Percentiles rank a stretch among this genome's conserved stretches.
phyloP scores from a whole-genome alignment of 345 rosid genomes.

The Aquilaria malaccensis region DNA sequence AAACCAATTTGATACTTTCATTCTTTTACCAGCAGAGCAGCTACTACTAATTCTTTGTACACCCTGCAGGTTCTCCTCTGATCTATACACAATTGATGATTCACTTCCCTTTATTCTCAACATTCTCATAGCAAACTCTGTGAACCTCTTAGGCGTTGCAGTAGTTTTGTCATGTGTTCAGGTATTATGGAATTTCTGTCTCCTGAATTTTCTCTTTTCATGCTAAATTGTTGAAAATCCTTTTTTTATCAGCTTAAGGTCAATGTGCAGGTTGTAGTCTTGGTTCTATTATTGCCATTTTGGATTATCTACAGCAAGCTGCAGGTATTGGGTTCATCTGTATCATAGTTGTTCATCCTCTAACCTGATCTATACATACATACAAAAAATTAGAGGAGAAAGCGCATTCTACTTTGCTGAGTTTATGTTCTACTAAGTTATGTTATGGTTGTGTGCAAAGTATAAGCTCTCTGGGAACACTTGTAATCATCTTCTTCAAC shows the following conservation, averaged over 20 bases:
- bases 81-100: slow-evolving; percentile 90
- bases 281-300: slow-evolving; percentile 79
- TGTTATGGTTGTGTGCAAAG: too few species aligned
- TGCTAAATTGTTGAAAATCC: slow-evolving; percentile 1
- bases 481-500: too few species aligned
- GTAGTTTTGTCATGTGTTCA: slow-evolving; percentile 81
- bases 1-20: background rate
- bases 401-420: too few species aligned
- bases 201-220: slow-evolving; percentile 5
- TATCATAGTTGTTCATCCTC: slow-evolving; percentile 4
- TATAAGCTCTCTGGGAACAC: too few species aligned
- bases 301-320: slow-evolving; percentile 85
- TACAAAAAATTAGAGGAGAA: too few species aligned
- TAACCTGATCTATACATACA: too few species aligned
- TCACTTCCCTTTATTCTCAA: slow-evolving; percentile 95
- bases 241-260: slow-evolving; percentile 1
- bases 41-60: background rate
- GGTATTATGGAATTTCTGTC: slow-evolving; percentile 35
- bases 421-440: too few species aligned
- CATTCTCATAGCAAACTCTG: slow-evolving; percentile 88
- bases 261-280: slow-evolving; percentile 56
- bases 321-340: slow-evolving; percentile 45
- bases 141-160: slow-evolving; percentile 78
- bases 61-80: slow-evolving; percentile 69
- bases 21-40: background rate